Evolutionary conservation across 2,329 filamentous ascomycete species (phyloP).

Genomic region (Xylariaceae sp.): DNA sequence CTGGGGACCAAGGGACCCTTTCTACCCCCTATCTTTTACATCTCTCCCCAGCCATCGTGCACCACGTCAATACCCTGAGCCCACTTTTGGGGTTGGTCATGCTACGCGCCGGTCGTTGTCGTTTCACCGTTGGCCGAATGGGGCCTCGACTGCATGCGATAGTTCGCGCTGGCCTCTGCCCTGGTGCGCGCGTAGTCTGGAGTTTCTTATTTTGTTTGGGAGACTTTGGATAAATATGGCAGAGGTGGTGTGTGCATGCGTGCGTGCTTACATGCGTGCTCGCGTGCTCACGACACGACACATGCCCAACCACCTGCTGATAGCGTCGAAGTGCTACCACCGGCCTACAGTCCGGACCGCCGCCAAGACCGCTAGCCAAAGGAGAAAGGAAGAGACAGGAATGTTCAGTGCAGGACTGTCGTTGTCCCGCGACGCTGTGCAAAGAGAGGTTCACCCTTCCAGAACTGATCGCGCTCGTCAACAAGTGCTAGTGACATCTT

Average conservation of each 20-base stretch:
- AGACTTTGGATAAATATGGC: not conserved
- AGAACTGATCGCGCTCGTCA: no score
- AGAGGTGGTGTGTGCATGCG: not conserved
- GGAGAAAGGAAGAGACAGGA: not conserved
- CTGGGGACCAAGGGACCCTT: not conserved
- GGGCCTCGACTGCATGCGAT: no score
- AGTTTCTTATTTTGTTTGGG: not conserved
- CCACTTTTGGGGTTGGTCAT: not conserved
- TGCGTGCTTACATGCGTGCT: not conserved
- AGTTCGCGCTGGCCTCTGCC: no score
- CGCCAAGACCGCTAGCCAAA: conserved; percentile 11
- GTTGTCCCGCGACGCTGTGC: no score
- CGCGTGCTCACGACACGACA: not conserved
- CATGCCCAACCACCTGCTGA: conserved; percentile 12
- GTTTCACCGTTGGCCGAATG: not conserved
- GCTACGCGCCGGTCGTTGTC: not conserved
- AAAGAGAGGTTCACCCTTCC: no score
- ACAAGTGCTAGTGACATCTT: no score
- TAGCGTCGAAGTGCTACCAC: no score
- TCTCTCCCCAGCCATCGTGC: conserved; percentile 27
- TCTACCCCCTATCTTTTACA: conserved; percentile 2
- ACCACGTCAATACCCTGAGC: conserved; percentile 25
- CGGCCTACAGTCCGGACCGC: not conserved
- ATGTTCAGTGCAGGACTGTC: no score
- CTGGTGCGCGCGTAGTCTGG: no score